A percentile compares a stretch with the other conserved stretches of the same genome.
phyloP scores from a whole-genome alignment of 495 filamentous ascomycete genomes.

The Pyronema domesticum region DNA sequence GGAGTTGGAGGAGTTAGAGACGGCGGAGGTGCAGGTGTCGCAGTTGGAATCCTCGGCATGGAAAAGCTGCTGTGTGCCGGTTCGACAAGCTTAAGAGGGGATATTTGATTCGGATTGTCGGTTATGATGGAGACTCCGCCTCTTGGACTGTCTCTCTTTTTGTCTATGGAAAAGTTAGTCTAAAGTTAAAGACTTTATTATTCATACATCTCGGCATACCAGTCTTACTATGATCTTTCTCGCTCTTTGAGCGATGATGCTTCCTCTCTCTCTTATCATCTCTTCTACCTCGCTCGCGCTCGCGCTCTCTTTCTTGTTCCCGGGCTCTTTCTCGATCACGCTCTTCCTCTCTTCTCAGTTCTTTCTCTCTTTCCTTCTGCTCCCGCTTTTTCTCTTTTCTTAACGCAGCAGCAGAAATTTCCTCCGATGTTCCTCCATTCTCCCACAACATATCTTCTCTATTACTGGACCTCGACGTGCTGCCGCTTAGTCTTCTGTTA shows the following conservation, averaged over 20 bases:
- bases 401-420: background rate
- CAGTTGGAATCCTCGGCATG: background rate
- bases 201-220: background rate
- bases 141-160: background rate
- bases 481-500: background rate
- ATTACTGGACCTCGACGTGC: constrained; percentile 1
- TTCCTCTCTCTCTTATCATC: constrained; percentile 1
- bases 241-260: background rate
- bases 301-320: background rate
- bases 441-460: constrained; percentile 1
- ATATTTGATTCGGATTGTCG: background rate
- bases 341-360: background rate
- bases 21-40: background rate
- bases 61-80: too few species aligned
- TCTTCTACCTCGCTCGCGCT: background rate
- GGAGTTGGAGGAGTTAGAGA: background rate
- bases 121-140: background rate
- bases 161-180: background rate
- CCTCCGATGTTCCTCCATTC: background rate
- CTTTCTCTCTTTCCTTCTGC: background rate
- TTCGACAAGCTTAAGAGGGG: background rate
- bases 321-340: background rate
- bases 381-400: background rate
- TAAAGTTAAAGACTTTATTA: background rate
- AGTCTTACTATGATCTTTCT: background rate